These are phyloP conservation scores for Phialophora macrospora DNA, from an alignment of 2,329 filamentous ascomycete genomes.

Conservation along the genomic window DNA sequence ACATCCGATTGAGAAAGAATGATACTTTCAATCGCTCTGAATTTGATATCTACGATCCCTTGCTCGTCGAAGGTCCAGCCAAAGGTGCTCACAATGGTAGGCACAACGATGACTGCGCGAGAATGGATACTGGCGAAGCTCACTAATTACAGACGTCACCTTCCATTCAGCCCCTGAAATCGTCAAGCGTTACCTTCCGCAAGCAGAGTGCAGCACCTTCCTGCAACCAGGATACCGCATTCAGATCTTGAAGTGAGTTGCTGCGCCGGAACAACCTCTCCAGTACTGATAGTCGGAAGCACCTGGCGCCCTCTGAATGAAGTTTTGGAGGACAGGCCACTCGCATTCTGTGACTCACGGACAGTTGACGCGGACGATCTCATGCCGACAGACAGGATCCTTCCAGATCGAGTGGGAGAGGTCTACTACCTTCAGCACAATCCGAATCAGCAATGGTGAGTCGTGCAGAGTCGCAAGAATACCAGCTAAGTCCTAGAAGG, in stretches of 20 bases:
- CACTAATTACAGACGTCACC: neutral
- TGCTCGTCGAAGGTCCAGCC: slow-evolving; percentile 21
- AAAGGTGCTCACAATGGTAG: slow-evolving; percentile 26
- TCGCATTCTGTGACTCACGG: slow-evolving; percentile 39
- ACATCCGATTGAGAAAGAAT: slow-evolving; percentile 20
- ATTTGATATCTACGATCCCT: slow-evolving; percentile 23
- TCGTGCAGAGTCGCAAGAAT: neutral
- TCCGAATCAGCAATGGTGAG: slow-evolving; percentile 38
- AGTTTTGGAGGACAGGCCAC: slow-evolving; percentile 38
- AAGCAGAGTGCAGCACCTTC: neutral
- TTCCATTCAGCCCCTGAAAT: neutral
- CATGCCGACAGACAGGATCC: slow-evolving; percentile 38
- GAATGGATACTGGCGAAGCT: neutral
- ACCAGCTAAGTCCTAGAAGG: slow-evolving; percentile 17
- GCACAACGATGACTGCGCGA: neutral
- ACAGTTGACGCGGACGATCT: slow-evolving; percentile 37
- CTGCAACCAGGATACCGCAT: neutral
- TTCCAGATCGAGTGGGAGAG: slow-evolving; percentile 38
- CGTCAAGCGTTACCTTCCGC: neutral
- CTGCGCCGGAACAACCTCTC: neutral
- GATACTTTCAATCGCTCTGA: slow-evolving; percentile 7
- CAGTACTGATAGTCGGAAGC: slow-evolving; percentile 27
- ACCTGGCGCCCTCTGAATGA: slow-evolving; percentile 40
- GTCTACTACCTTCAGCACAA: slow-evolving; percentile 40
- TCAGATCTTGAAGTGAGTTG: slow-evolving; percentile 2